Evolutionary conservation across 1,139 yeast genomes (phyloP).

Genomic region (Geotrichum australiense): DNA sequence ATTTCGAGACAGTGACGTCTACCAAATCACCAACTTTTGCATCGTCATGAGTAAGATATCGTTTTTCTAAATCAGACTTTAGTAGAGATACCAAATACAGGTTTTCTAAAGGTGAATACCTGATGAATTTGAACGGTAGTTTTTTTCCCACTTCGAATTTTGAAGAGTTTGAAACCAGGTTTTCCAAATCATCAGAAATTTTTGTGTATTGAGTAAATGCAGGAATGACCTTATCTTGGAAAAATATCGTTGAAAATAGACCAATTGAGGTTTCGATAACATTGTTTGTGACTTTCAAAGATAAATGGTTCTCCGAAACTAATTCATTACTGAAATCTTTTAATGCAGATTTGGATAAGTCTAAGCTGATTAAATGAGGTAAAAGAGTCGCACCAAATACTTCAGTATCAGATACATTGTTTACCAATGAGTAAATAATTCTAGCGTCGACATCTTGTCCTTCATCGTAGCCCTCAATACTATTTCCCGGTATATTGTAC

Average conservation of each 20-base stretch:
- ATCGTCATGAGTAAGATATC: constrained; percentile 61
- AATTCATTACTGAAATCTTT: neutral
- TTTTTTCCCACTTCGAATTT: constrained; percentile 52
- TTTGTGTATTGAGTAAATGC: constrained; percentile 54
- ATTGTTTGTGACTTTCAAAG: constrained; percentile 1
- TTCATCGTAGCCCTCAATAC: neutral
- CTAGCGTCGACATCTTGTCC: constrained; percentile 4
- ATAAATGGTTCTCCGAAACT: neutral
- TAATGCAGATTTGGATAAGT: neutral
- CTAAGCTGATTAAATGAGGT: constrained; percentile 1
- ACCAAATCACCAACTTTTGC: constrained; percentile 63
- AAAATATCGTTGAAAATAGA: neutral
- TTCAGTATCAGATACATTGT: constrained; percentile 63
- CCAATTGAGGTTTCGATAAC: constrained; percentile 10
- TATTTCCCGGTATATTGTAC: constrained; percentile 1
- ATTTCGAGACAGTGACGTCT: constrained; percentile 46
- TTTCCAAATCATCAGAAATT: constrained; percentile 43
- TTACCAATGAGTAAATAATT: constrained; percentile 60
- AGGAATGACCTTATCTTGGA: constrained; percentile 17
- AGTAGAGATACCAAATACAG: constrained; percentile 62
- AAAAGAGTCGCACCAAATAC: constrained; percentile 41
- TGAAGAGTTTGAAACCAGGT: constrained; percentile 37
- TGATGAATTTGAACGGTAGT: constrained; percentile 72
- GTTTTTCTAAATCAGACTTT: constrained; percentile 52
- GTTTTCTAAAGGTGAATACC: constrained; percentile 61